Evolutionary conservation across 2,329 filamentous ascomycete species (phyloP), one percentile per base, ranked within the genome.

Genomic region (Colletotrichum tamarilloi): DNA sequence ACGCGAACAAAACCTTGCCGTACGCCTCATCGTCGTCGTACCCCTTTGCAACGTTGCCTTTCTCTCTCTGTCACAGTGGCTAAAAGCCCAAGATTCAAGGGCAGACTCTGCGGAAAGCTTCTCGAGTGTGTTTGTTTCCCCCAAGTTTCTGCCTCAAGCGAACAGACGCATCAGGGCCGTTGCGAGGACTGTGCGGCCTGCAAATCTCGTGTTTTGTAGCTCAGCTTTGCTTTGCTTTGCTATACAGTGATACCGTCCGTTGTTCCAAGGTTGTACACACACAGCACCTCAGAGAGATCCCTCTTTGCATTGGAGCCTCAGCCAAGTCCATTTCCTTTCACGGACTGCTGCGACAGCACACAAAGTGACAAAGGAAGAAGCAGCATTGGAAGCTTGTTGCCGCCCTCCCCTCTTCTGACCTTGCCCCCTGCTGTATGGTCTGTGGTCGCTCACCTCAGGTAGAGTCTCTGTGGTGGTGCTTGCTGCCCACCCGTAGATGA

Each of bases 301-400:
- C 46, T 30, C 52, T 35, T 56, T 32, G 24, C 57, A 60, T 28
- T 62, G 58, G 26, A 11, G 26, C 35, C 9, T 16, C 35, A 32
- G 63, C 67, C 57, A 46, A 28, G 63, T 67, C 26, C 42, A 30
- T 68, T 64, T 72, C 53, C 69, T 63, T 69, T 72, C 69, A 59
- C 53, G 59, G 58, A 32, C 42, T 64, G 53, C 53, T 69, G 66
- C 52, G 66, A 69, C 69, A 69, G 58, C 24, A 62, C 59, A 72
- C 68, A 72, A 72, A 69, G 69, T 42, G 38, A 42, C 38, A 42
- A 42, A 42, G 38, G 38, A 42, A 49, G 9, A 62, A 35, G 58
- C 69, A 53, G 38, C 38, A 30, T 26, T 58, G 66, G 66, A 72
- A 72, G 58, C 66, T 72, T 72, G 53, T 59, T 69, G 38, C 42